Percentiles rank a stretch among this genome's conserved stretches.
These are phyloP conservation scores for Grigorovia yakushimaensis DNA, from an alignment of 805 yeast genomes.

Conservation along the genomic window DNA sequence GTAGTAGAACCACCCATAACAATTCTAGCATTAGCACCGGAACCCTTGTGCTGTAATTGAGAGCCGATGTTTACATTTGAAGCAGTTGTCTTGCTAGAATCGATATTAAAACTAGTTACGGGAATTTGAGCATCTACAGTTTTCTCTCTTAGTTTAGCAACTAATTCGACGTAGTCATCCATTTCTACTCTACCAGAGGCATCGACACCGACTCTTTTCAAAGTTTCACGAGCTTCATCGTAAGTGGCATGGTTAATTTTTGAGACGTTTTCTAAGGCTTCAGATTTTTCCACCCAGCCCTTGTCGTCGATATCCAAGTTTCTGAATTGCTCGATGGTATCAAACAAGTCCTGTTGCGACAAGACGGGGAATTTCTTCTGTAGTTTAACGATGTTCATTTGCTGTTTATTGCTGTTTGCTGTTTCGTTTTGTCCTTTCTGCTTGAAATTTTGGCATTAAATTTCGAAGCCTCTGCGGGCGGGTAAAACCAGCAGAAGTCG, in stretches of 20 bases:
- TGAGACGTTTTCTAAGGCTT: conserved; percentile 75
- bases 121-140: conserved; percentile 21
- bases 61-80: conserved; percentile 28
- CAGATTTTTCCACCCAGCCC: conserved; percentile 91
- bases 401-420: neutral
- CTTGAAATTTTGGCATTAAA: no score
- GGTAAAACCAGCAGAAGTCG: neutral
- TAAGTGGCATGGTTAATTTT: conserved; percentile 72
- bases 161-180: conserved; percentile 83
- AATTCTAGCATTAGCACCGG: conserved; percentile 60
- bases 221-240: conserved; percentile 88
- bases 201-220: conserved; percentile 85
- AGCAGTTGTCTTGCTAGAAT: neutral
- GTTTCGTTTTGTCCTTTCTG: neutral
- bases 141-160: conserved; percentile 62
- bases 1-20: conserved; percentile 79
- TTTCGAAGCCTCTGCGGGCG: neutral
- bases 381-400: conserved; percentile 57
- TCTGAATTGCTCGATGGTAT: conserved; percentile 78
- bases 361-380: conserved; percentile 79
- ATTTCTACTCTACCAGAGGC: conserved; percentile 95
- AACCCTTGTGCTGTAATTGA: conserved; percentile 39
- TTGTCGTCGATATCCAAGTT: conserved; percentile 79
- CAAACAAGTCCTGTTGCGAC: conserved; percentile 78
- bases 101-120: conserved; percentile 23